phyloP scores from a whole-genome alignment of 306 rosid species.

The Fragaria ananassa region DNA sequence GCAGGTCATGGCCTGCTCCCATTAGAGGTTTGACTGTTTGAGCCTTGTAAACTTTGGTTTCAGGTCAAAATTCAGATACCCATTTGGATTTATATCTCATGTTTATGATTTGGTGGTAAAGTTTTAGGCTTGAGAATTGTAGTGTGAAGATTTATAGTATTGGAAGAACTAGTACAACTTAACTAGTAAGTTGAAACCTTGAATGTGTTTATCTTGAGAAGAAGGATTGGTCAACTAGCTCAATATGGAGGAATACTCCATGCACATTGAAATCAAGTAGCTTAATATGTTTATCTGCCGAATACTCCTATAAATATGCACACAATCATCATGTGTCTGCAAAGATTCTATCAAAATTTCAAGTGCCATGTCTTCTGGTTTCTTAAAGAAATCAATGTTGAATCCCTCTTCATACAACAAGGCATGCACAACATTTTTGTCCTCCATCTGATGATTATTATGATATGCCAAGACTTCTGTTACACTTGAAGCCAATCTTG shows the following conservation, averaged over 20 bases:
- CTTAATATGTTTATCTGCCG: too few relatives aligned
- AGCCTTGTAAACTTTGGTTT: not conserved
- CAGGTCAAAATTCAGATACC: conserved; percentile 1
- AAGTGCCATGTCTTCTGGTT: too few relatives aligned
- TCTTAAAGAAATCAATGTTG: too few relatives aligned
- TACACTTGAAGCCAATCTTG: too few relatives aligned
- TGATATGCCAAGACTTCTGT: too few relatives aligned
- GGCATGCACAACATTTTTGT: too few relatives aligned
- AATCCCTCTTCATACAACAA: too few relatives aligned
- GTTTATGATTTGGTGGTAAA: not conserved
- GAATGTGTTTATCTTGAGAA: not conserved
- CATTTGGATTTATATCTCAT: not conserved
- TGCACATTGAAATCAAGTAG: too few relatives aligned
- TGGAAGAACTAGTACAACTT: not conserved
- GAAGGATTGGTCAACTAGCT: not conserved
- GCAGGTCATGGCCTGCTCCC: conserved; percentile 90
- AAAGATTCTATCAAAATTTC: too few relatives aligned
- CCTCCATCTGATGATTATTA: too few relatives aligned
- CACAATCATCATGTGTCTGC: too few relatives aligned
- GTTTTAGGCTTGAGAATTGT: conserved; percentile 7
- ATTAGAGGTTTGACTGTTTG: conserved; percentile 72
- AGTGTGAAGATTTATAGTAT: not conserved
- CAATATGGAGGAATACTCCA: not conserved
- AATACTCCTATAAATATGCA: too few relatives aligned
- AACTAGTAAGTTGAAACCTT: not conserved